Percentiles rank a stretch among this genome's conserved stretches.
phyloP scores from a whole-genome alignment of 2,329 filamentous ascomycete genomes.

The Monosporascus sp. region DNA sequence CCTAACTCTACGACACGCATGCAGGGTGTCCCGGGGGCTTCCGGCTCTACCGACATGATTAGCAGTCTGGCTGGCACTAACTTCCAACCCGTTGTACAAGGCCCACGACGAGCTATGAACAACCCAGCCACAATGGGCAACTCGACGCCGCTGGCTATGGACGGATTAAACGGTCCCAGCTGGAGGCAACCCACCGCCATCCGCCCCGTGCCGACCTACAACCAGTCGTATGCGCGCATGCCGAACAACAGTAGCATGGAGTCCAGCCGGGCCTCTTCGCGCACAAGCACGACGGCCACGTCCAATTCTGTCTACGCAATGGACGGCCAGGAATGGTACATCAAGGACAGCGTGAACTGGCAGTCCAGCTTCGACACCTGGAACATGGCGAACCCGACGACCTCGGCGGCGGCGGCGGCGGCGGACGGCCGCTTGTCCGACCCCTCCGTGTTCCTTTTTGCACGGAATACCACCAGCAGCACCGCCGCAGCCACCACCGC shows the following conservation, averaged over 20 bases:
- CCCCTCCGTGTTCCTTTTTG: slow-evolving; percentile 26
- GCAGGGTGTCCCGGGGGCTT: slow-evolving; percentile 17
- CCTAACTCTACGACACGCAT: slow-evolving; percentile 20
- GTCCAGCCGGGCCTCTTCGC: slow-evolving; percentile 8
- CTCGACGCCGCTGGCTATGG: slow-evolving; percentile 13
- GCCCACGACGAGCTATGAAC: slow-evolving; percentile 11
- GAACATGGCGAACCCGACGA: slow-evolving; percentile 30
- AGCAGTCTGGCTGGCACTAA: slow-evolving; percentile 15
- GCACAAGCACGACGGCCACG: slow-evolving; percentile 13
- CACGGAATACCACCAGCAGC: slow-evolving; percentile 11
- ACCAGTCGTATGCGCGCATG: slow-evolving; percentile 21
- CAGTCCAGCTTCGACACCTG: slow-evolving; percentile 53
- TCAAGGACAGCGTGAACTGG: slow-evolving; percentile 53
- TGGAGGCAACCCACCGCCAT: slow-evolving; percentile 20
- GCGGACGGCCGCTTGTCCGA: slow-evolving; percentile 24
- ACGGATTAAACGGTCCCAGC: slow-evolving; percentile 12
- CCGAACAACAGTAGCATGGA: slow-evolving; percentile 7
- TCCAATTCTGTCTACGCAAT: slow-evolving; percentile 33
- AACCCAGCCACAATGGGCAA: slow-evolving; percentile 16
- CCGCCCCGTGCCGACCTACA: slow-evolving; percentile 23
- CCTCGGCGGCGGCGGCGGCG: slow-evolving; percentile 13
- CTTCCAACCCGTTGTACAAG: slow-evolving; percentile 16
- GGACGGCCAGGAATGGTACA: slow-evolving; percentile 52
- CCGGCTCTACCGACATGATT: slow-evolving; percentile 24
- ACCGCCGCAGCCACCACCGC: slow-evolving; percentile 5